phyloP scores from a whole-genome alignment of 331 rosid genomes.

The Acacia concinna region DNA sequence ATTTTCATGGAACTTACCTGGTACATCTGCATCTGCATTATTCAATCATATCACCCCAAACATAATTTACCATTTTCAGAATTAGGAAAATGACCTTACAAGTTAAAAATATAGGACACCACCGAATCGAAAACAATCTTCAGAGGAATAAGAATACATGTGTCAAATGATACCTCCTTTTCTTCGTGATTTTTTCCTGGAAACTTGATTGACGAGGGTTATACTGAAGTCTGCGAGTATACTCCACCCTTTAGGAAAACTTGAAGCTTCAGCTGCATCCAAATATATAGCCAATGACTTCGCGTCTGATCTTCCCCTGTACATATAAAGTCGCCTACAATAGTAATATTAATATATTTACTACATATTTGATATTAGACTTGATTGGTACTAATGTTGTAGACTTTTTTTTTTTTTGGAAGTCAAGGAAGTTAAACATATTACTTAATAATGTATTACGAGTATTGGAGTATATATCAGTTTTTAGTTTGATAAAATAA shows the following conservation, averaged over 20 bases:
- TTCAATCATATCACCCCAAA: not conserved
- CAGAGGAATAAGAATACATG: no score
- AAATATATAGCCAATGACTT: not conserved
- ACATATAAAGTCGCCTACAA: not conserved
- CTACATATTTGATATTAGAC: not conserved
- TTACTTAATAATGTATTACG: no score
- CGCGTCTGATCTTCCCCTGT: not conserved
- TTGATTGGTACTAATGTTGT: no score
- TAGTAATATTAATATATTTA: not conserved
- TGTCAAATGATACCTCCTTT: not conserved
- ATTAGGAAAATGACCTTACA: not conserved
- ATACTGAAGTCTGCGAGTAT: not conserved
- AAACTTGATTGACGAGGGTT: not conserved
- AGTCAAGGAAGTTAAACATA: no score
- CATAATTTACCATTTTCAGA: not conserved
- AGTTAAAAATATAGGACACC: not conserved
- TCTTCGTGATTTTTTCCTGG: not conserved
- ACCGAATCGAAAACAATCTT: no score
- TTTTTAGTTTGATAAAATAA: no score
- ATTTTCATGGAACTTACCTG: constrained; percentile 38
- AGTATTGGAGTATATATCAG: no score
- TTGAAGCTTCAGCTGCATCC: not conserved
- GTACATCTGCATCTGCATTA: not conserved
- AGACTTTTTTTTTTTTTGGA: no score
- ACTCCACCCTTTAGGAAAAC: not conserved